Base-by-base conservation (phyloP, 208 protist species). In the Strigomonas culicis region DNA sequence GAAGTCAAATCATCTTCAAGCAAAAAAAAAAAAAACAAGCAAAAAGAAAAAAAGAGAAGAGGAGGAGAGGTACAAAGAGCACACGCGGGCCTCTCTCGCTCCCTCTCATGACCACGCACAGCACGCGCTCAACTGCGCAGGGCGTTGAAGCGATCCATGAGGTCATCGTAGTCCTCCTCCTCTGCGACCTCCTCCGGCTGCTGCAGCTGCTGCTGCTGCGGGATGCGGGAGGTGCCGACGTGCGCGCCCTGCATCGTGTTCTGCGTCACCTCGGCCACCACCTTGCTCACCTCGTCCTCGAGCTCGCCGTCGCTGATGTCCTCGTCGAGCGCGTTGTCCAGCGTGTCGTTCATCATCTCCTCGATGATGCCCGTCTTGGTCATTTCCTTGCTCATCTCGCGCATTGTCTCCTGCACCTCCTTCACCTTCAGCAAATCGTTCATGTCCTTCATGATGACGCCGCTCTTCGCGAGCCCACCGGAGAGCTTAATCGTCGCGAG, bases 351-450 rank as follows among this genome's bases (percentile, higher is more conserved):
- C 70, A 94, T 86, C 75, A 93, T 94, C 62, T 93, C 88, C 53
- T 97, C 89, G 53, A 97, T 93, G 8, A 97, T 46, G 4, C 92
- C 92, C n/a, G 87, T 82, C 68, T 94, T 95, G 44, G 72, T 74
- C 87, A 97, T 96, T 63, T 95, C 92, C 57, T 79, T 87, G 56
- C 83, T 75, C 74, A 97, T 81, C 19, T 53, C 70, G 74, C 72
- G 72, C 88, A 97, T 97, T 25, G 79, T 66, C 57, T 87, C 64
- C 53, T 74, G 75, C n/a, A 97, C 68, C 70, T 95, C 90, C 44
- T 78, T 75, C 21, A 95, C 73, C 31, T 79, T 82, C 59, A 93
- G 72, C 15, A 97, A 72, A 30, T 70, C 51, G 64, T 95, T 94
- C 87, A 97, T 95, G 28, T 88, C 70, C 44, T 82, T 70, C 88